phyloP scores from a whole-genome alignment of 495 filamentous ascomycete species.

The Sabuloglossum arenarium region DNA sequence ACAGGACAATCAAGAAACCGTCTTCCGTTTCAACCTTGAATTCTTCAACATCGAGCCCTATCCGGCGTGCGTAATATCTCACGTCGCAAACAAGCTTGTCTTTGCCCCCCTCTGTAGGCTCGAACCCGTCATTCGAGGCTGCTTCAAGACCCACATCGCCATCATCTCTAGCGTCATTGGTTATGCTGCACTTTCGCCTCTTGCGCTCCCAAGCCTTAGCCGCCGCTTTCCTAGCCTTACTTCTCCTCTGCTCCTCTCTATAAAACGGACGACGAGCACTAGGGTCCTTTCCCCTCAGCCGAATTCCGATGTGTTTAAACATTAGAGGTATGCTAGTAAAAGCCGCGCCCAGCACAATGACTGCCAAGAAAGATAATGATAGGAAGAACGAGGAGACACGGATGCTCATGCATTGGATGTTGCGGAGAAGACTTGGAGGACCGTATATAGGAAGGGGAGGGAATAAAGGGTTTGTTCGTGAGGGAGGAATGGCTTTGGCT shows the following conservation, averaged over 20 bases:
- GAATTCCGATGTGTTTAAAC: conserved; percentile 24
- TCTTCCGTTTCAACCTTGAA: conserved; percentile 86
- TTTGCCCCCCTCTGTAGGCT: conserved; percentile 55
- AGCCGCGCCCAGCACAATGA: conserved; percentile 54
- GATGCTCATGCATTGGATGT: conserved; percentile 41
- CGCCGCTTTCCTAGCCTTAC: conserved; percentile 29
- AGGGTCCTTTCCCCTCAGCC: conserved; percentile 33
- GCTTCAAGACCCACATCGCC: conserved; percentile 21
- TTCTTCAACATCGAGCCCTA: conserved; percentile 70
- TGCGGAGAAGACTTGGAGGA: conserved; percentile 39
- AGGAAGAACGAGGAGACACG: conserved; percentile 47
- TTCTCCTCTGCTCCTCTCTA: conserved; percentile 40
- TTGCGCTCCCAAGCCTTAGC: conserved; percentile 36
- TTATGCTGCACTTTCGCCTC: conserved; percentile 6
- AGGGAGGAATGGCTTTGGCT: conserved; percentile 24
- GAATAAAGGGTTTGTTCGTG: conserved; percentile 64
- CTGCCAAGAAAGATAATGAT: conserved; percentile 51
- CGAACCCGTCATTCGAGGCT: conserved; percentile 29
- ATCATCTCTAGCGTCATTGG: conserved; percentile 18
- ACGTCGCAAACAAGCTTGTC: conserved; percentile 64
- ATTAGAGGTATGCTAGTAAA: conserved; percentile 34
- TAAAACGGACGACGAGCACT: conserved; percentile 42
- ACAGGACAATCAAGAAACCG: conserved; percentile 73
- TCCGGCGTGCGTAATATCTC: conserved; percentile 69
- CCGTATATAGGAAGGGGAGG: conserved; percentile 73